Evolutionary conservation across 2,329 filamentous ascomycete genomes (phyloP).

Genomic region (Fusarium musae): DNA sequence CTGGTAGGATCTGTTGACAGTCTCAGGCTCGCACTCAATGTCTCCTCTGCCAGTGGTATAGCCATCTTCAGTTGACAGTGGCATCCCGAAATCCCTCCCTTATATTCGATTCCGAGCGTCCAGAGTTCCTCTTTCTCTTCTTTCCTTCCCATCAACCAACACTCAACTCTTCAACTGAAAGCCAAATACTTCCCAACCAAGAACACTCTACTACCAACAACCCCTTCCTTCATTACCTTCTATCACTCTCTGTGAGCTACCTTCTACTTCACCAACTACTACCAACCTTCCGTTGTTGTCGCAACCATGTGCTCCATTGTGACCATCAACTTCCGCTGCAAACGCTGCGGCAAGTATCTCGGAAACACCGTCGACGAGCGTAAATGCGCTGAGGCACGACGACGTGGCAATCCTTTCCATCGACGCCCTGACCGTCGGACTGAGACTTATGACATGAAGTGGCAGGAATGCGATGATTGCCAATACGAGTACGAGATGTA

Average conservation of each 20-base stretch:
- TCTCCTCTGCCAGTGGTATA: not conserved
- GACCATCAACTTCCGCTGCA: no score
- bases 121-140: not conserved
- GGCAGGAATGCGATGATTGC: no score
- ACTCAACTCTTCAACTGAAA: not conserved
- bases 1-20: rapidly evolving
- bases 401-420: rapidly evolving
- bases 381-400: no score
- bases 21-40: not conserved
- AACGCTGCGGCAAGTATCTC: no score
- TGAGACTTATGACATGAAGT: no score
- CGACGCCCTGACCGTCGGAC: no score
- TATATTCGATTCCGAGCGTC: not conserved
- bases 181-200: not conserved
- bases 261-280: no score
- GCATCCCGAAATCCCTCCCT: rapidly evolving
- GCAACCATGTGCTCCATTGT: no score
- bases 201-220: not conserved
- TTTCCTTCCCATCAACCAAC: not conserved
- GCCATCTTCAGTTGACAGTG: not conserved
- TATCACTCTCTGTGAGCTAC: no score
- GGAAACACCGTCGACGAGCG: no score
- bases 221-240: no score
- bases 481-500: not conserved
- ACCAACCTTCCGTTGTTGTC: no score